A percentile compares a stretch with the other conserved stretches of the same genome.
Evolutionary conservation across 1,284 basidiomycete genomes (phyloP).

Genomic region (Pterula multifida): DNA sequence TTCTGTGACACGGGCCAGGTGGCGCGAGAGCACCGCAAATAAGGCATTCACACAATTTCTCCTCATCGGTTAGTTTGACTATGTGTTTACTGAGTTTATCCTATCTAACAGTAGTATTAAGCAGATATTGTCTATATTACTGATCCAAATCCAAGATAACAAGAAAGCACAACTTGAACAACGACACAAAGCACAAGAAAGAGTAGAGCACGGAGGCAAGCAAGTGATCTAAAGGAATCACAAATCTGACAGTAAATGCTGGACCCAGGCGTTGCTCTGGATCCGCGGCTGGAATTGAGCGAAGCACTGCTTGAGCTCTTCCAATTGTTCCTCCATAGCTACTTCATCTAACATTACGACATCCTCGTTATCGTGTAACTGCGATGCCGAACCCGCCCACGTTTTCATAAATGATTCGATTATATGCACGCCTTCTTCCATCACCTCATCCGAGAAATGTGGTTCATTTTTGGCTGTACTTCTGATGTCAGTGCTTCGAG

Average conservation of each 20-base stretch:
- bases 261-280: constrained; percentile 62
- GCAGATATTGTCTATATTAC: not conserved
- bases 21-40: constrained; percentile 1
- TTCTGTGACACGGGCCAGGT: constrained; percentile 2
- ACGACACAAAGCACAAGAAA: not conserved
- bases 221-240: not conserved
- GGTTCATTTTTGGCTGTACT: constrained; percentile 26
- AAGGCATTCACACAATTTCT: constrained; percentile 1
- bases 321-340: constrained; percentile 36
- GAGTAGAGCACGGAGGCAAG: not conserved
- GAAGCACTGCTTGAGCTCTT: constrained; percentile 52
- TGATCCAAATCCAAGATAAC: not conserved
- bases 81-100: not conserved
- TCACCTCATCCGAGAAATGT: constrained; percentile 45
- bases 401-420: constrained; percentile 70
- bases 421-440: constrained; percentile 69
- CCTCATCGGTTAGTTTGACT: not conserved
- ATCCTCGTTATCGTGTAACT: constrained; percentile 34
- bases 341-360: constrained; percentile 39
- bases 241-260: constrained; percentile 12
- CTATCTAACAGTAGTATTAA: not conserved
- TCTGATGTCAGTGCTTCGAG: constrained; percentile 8
- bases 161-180: not conserved
- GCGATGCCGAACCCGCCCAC: constrained; percentile 45
- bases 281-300: constrained; percentile 58